Conservation (phyloP, 2,329 filamentous ascomycete species). For the Huntiella decipiens region DNA sequence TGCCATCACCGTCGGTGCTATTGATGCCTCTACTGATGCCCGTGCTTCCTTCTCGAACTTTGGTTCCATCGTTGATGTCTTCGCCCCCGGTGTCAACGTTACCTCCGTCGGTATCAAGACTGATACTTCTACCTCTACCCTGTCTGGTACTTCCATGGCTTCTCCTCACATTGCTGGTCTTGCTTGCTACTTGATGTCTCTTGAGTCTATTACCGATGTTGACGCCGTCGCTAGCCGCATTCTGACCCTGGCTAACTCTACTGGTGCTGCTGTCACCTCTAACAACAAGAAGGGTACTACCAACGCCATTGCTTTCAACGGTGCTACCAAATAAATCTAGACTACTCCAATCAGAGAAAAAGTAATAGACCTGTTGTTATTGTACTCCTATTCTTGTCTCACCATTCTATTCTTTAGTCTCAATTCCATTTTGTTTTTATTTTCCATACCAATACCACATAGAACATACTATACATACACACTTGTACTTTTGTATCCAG, state of each 20-base stretch:
- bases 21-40: conserved; percentile 30
- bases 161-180: conserved; percentile 49
- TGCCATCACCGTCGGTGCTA: conserved; percentile 41
- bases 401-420: conserved; percentile 3
- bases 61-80: conserved; percentile 32
- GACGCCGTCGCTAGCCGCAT: conserved; percentile 28
- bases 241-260: conserved; percentile 30
- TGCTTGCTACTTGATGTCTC: conserved; percentile 45
- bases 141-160: conserved; percentile 45
- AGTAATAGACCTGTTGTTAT: neutral
- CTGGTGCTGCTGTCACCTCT: conserved; percentile 24
- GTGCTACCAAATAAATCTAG: conserved; percentile 13
- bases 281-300: conserved; percentile 31
- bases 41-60: conserved; percentile 41
- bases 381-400: neutral
- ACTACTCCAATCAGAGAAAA: neutral
- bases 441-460: neutral
- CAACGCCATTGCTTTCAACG: conserved; percentile 38
- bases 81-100: conserved; percentile 35
- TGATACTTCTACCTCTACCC: conserved; percentile 24
- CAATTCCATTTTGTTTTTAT: conserved; percentile 4
- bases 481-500: neutral
- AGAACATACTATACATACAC: neutral
- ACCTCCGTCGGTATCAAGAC: conserved; percentile 32
- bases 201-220: conserved; percentile 29